Evolutionary conservation across 345 rosid genomes (phyloP).

Genomic region (Lagerstroemia speciosa): DNA sequence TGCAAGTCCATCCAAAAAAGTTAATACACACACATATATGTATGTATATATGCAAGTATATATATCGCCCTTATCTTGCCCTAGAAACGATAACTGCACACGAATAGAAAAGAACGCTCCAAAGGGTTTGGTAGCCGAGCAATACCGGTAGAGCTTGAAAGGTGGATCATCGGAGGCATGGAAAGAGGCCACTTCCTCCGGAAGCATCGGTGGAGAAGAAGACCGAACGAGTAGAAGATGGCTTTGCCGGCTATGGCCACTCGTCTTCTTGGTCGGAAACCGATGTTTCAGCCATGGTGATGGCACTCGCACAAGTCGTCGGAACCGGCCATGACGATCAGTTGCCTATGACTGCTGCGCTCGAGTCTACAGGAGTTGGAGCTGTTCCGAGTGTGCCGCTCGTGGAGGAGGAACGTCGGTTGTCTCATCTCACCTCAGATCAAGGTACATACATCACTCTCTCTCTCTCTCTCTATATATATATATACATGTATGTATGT

Average conservation of each 20-base stretch:
- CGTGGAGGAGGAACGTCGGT: not conserved
- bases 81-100: not conserved
- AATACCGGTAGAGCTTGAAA: constrained; percentile 5
- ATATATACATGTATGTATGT: too few relatives aligned
- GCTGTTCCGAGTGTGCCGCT: not conserved
- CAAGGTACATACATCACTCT: too few relatives aligned
- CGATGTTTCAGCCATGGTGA: constrained; percentile 29
- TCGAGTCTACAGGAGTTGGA: not conserved
- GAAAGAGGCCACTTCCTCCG: constrained; percentile 64
- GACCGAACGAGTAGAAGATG: constrained; percentile 12
- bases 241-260: constrained; percentile 5
- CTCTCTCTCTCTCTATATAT: too few relatives aligned
- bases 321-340: not conserved
- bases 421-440: not conserved
- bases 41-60: not conserved
- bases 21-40: too few relatives aligned
- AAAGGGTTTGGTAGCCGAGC: not conserved
- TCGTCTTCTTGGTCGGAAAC: constrained; percentile 25
- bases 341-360: not conserved
- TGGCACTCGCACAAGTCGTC: constrained; percentile 26
- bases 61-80: not conserved
- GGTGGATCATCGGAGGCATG: constrained; percentile 69
- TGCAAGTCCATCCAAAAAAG: too few relatives aligned
- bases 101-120: not conserved
- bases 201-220: constrained; percentile 51